A percentile compares a stretch with the other conserved stretches of the same genome.
Conservation (phyloP, 1,139 yeast species). For the Yamadazyma epiphylla region DNA sequence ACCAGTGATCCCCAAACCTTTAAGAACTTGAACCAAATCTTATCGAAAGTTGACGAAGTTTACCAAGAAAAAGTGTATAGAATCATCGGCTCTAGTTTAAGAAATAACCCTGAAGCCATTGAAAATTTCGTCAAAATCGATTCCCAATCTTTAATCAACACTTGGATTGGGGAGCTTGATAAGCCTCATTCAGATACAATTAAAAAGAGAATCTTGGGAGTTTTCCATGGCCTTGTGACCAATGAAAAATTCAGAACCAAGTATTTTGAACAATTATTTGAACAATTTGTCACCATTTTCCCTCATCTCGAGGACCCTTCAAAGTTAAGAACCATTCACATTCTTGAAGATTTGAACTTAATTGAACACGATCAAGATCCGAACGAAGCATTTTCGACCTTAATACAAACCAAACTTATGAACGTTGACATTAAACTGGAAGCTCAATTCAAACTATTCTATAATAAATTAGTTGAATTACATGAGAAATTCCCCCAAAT, state of each 20-base stretch:
- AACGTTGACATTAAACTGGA: conserved; percentile 23
- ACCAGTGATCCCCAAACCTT: conserved; percentile 18
- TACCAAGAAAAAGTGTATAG: conserved; percentile 44
- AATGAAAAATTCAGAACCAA: conserved; percentile 22
- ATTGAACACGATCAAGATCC: conserved; percentile 15
- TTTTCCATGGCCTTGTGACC: conserved; percentile 41
- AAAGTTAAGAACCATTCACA: conserved; percentile 31
- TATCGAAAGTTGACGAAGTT: conserved; percentile 7
- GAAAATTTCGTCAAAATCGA: conserved; percentile 15
- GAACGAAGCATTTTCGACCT: conserved; percentile 23
- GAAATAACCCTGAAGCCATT: conserved; percentile 72
- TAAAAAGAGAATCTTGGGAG: conserved; percentile 47
- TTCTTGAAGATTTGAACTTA: conserved; percentile 35
- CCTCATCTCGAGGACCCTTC: conserved; percentile 26
- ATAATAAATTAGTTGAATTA: conserved; percentile 38
- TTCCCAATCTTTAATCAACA: conserved; percentile 14
- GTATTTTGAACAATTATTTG: conserved; percentile 22
- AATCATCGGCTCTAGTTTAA: conserved; percentile 53
- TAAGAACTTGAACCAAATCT: conserved; percentile 11
- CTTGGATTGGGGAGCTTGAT: conserved; percentile 5
- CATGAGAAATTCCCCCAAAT: conserved; percentile 23
- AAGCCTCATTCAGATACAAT: conserved; percentile 22
- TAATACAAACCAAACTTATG: conserved; percentile 26
- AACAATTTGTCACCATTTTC: conserved; percentile 22
- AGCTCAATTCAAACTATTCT: conserved; percentile 37